These are phyloP conservation scores for Paxillus involutus DNA, from an alignment of 768 basidiomycete species.

Conservation along the genomic window DNA sequence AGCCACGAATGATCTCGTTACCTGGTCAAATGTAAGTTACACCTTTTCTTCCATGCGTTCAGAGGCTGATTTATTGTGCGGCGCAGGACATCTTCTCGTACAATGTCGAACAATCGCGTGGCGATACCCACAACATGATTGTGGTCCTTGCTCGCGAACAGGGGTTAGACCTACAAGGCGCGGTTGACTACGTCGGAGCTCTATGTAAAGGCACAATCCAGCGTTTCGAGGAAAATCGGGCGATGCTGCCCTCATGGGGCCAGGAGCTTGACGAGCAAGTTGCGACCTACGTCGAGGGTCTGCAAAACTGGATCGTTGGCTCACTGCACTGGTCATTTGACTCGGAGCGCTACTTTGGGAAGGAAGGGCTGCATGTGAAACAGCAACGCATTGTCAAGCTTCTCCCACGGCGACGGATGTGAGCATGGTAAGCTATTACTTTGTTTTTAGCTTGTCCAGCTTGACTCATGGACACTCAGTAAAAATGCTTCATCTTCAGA, in stretches of 20 bases:
- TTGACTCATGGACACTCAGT: neutral
- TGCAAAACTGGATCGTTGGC: conserved; percentile 73
- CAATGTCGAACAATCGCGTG: conserved; percentile 70
- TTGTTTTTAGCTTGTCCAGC: neutral
- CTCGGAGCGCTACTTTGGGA: conserved; percentile 68
- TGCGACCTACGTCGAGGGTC: conserved; percentile 54
- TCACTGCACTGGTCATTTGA: conserved; percentile 74
- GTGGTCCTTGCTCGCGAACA: conserved; percentile 66
- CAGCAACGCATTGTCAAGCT: conserved; percentile 51
- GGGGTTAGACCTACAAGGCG: conserved; percentile 56
- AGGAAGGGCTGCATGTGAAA: conserved; percentile 54
- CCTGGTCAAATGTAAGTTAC: conserved; percentile 42
- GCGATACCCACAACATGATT: conserved; percentile 72
- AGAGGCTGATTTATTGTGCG: neutral
- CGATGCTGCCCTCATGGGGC: conserved; percentile 60
- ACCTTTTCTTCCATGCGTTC: neutral
- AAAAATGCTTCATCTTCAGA: neutral
- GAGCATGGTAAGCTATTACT: neutral
- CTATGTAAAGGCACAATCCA: conserved; percentile 58
- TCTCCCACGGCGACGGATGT: conserved; percentile 37
- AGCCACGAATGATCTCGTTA: conserved; percentile 51
- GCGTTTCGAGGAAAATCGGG: conserved; percentile 47
- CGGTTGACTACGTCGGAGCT: conserved; percentile 63
- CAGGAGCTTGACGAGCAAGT: conserved; percentile 60
- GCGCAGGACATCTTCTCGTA: conserved; percentile 72